These are phyloP conservation scores for Penicillium sclerotigenum DNA, from an alignment of 2,329 filamentous ascomycete genomes.

Conservation along the genomic window DNA sequence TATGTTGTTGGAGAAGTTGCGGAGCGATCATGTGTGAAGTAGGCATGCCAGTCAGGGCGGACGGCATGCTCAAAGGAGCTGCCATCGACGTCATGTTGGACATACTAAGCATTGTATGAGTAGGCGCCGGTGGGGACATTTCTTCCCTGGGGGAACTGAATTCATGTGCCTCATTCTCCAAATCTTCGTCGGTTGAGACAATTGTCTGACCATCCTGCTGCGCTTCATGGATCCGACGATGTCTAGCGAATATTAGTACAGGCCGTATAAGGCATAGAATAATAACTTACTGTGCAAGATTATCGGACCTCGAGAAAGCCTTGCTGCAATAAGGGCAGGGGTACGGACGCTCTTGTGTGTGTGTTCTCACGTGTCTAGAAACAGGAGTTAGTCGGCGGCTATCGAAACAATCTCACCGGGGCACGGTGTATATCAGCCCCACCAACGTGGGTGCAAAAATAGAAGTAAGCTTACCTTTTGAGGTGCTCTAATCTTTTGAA, in stretches of 20 bases:
- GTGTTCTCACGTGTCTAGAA: slow-evolving; percentile 92
- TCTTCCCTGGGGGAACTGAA: slow-evolving; percentile 76
- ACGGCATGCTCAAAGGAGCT: slow-evolving; percentile 34
- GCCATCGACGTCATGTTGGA: slow-evolving; percentile 38
- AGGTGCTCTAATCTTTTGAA: slow-evolving; percentile 99
- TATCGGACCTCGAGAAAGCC: slow-evolving; percentile 97
- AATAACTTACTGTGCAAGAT: slow-evolving; percentile 83
- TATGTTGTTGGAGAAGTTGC: slow-evolving; percentile 44
- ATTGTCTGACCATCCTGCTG: slow-evolving; percentile 55
- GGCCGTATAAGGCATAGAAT: neutral
- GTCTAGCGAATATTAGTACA: slow-evolving; percentile 49
- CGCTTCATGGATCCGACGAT: slow-evolving; percentile 77
- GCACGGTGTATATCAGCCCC: slow-evolving; percentile 25
- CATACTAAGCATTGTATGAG: slow-evolving; percentile 35
- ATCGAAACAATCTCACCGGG: slow-evolving; percentile 44
- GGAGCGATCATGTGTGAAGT: slow-evolving; percentile 43
- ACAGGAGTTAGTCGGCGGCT: slow-evolving; percentile 52
- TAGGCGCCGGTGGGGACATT: slow-evolving; percentile 56
- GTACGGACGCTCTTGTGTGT: slow-evolving; percentile 98
- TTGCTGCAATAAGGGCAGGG: slow-evolving; percentile 98
- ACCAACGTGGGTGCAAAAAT: slow-evolving; percentile 21
- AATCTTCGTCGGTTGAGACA: slow-evolving; percentile 66
- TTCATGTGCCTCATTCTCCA: slow-evolving; percentile 84
- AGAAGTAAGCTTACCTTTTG: slow-evolving; percentile 72
- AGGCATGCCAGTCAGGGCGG: slow-evolving; percentile 42